Conservation (phyloP, 2,329 filamentous ascomycete species). For the Penicillium occitanis region DNA sequence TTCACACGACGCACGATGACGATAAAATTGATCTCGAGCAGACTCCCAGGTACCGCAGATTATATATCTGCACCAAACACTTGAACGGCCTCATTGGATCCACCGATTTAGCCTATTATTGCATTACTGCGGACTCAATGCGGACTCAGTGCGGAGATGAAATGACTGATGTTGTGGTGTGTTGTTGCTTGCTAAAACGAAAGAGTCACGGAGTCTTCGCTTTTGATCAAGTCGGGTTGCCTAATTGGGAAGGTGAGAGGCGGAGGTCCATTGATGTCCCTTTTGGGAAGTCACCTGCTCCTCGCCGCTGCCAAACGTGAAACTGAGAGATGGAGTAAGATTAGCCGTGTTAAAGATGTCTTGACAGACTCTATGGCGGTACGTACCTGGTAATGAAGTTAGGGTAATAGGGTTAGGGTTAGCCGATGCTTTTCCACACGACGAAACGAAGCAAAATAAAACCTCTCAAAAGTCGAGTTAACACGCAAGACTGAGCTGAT, state of each 20-base stretch:
- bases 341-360: too few relatives aligned
- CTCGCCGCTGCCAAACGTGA: neutral
- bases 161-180: neutral
- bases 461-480: too few relatives aligned
- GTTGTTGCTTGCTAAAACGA: slow-evolving; percentile 1
- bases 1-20: neutral
- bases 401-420: too few relatives aligned
- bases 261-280: slow-evolving; percentile 1
- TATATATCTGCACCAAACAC: neutral
- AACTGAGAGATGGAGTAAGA: neutral
- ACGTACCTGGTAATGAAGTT: too few relatives aligned
- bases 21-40: neutral
- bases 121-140: neutral
- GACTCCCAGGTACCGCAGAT: neutral
- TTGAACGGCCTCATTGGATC: neutral
- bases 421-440: too few relatives aligned
- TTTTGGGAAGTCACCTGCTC: neutral
- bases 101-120: neutral
- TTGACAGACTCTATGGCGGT: too few relatives aligned
- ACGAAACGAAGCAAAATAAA: too few relatives aligned
- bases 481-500: too few relatives aligned
- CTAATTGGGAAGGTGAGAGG: neutral
- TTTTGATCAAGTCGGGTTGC: neutral
- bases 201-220: neutral
- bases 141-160: neutral